Evolutionary conservation across 108 stramenopile genomes (phyloP).

Genomic region (Fragilariopsis cylindrus): DNA sequence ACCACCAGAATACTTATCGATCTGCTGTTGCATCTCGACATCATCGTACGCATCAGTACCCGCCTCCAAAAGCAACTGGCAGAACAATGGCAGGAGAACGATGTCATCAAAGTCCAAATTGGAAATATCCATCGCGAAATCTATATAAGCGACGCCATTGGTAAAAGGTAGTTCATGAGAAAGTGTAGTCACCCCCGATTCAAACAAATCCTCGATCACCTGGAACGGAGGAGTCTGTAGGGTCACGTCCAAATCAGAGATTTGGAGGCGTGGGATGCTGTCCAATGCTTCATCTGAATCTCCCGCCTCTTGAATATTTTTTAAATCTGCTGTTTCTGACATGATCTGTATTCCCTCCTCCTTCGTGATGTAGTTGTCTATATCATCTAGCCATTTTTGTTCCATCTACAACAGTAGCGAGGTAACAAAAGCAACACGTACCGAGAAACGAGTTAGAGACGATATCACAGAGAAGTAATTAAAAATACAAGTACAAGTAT

Average conservation of each 20-base stretch:
- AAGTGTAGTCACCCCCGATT: constrained; percentile 62
- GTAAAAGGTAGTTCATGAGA: constrained; percentile 61
- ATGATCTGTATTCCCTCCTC: constrained; percentile 55
- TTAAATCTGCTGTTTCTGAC: constrained; percentile 57
- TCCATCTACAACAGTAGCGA: constrained; percentile 24
- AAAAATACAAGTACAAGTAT: background rate
- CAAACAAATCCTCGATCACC: constrained; percentile 44
- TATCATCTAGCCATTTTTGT: constrained; percentile 37
- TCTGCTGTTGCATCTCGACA: constrained; percentile 40
- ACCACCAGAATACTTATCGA: constrained; percentile 78
- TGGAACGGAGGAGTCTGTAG: constrained; percentile 60
- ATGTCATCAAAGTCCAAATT: constrained; percentile 75
- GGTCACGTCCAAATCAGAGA: constrained; percentile 58
- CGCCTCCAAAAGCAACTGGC: constrained; percentile 65
- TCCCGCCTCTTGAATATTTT: constrained; percentile 63
- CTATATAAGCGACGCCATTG: constrained; percentile 84
- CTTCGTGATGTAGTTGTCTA: constrained; percentile 41
- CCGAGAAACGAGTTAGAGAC: background rate
- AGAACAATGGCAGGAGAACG: constrained; percentile 72
- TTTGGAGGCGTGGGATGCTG: constrained; percentile 68
- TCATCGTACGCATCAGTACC: constrained; percentile 46
- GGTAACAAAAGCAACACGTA: background rate
- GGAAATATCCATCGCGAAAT: constrained; percentile 83
- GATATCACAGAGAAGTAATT: background rate
- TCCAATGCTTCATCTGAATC: constrained; percentile 80